Percentiles rank a stretch among this genome's conserved stretches.
These are phyloP conservation scores for Coprinellus micaceus DNA, from an alignment of 768 basidiomycete genomes.

Conservation along the genomic window DNA sequence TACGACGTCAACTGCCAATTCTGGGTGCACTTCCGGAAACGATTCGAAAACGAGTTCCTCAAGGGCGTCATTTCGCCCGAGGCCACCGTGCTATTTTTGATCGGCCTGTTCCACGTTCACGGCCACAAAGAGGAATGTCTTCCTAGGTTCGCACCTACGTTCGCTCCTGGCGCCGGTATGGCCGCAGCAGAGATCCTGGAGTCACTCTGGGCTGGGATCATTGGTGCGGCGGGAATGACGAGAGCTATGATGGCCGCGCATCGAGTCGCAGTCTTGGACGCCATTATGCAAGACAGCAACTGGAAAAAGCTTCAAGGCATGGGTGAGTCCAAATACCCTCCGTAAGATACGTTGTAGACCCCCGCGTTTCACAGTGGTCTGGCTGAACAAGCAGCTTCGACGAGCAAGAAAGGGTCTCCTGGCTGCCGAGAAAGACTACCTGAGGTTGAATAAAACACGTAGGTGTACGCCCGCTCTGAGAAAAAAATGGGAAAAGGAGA, in stretches of 20 bases:
- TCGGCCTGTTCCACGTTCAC: conserved; percentile 20
- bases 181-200: conserved; percentile 18
- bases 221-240: conserved; percentile 3
- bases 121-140: conserved; percentile 21
- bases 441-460: no score
- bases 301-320: conserved; percentile 22
- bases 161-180: conserved; percentile 7
- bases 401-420: no score
- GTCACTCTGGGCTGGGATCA: conserved; percentile 16
- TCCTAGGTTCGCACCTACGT: conserved; percentile 16
- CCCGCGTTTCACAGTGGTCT: neutral
- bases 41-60: conserved; percentile 2
- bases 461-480: no score
- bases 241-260: conserved; percentile 11
- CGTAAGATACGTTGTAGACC: neutral
- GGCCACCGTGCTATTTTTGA: neutral
- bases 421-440: no score
- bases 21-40: conserved; percentile 1
- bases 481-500: no score
- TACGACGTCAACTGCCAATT: conserved; percentile 17
- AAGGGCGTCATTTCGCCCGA: neutral
- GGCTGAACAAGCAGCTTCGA: no score
- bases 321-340: conserved; percentile 1
- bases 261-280: conserved; percentile 17
- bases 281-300: conserved; percentile 21